Evolutionary conservation across 2,329 filamentous ascomycete genomes (phyloP).

Genomic region (Hypoxylon sp.): DNA sequence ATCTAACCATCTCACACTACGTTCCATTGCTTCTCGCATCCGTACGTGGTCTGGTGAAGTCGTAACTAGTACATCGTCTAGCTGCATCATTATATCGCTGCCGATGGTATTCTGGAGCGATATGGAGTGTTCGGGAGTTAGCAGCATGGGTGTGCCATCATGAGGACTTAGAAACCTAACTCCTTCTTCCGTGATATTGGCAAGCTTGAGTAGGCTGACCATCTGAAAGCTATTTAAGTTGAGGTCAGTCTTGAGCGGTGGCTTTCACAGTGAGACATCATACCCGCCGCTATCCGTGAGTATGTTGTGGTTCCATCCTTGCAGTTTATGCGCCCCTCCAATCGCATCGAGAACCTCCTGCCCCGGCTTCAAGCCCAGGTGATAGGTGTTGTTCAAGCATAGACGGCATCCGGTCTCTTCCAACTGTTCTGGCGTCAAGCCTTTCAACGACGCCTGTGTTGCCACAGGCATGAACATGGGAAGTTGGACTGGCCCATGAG

Average conservation of each 20-base stretch:
- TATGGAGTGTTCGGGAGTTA: constrained; percentile 98
- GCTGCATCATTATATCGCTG: constrained; percentile 99
- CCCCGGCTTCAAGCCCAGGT: constrained; percentile 93
- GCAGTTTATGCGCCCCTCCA: constrained; percentile 93
- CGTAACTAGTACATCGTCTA: constrained; percentile 97
- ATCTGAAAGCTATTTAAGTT: constrained; percentile 84
- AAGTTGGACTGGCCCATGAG: constrained; percentile 90
- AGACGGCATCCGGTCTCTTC: constrained; percentile 90
- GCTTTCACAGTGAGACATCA: constrained; percentile 49
- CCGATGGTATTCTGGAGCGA: constrained; percentile 96
- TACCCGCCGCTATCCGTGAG: constrained; percentile 85
- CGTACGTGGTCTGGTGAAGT: constrained; percentile 90
- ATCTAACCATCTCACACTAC: constrained; percentile 95
- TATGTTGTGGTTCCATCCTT: constrained; percentile 96
- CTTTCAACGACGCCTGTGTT: constrained; percentile 95
- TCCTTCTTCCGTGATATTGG: constrained; percentile 94
- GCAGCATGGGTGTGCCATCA: constrained; percentile 94
- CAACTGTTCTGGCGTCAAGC: constrained; percentile 91
- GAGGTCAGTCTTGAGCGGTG: constrained; percentile 26
- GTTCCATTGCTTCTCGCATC: constrained; percentile 95
- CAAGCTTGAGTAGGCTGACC: constrained; percentile 95
- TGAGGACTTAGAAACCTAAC: constrained; percentile 97
- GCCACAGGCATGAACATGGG: constrained; percentile 99
- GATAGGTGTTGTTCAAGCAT: constrained; percentile 98
- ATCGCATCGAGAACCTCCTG: constrained; percentile 89